phyloP scores from a whole-genome alignment of 805 yeast genomes.

The Candida nonsorbophila region DNA sequence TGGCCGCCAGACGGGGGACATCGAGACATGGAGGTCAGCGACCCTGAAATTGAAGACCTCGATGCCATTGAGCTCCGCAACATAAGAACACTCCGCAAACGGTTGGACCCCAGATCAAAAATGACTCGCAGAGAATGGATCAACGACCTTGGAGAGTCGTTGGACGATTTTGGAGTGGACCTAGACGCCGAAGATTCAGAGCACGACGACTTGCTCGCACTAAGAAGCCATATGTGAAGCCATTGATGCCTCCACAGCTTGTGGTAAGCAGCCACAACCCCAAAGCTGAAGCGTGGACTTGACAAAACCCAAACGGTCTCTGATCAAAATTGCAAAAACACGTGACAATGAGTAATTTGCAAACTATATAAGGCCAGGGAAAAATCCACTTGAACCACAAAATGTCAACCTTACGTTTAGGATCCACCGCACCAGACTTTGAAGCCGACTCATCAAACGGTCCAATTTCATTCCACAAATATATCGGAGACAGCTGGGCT shows the following conservation, averaged over 20 bases:
- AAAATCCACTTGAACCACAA: too few relatives aligned
- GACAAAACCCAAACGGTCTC: too few relatives aligned
- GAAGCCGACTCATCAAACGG: conserved; percentile 60
- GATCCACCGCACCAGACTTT: conserved; percentile 68
- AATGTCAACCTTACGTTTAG: conserved; percentile 20
- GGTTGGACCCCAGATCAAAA: conserved; percentile 32
- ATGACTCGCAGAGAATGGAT: conserved; percentile 52
- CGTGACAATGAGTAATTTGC: too few relatives aligned
- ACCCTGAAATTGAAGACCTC: conserved; percentile 11
- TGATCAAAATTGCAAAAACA: too few relatives aligned
- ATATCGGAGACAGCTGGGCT: conserved; percentile 57
- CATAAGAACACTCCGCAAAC: conserved; percentile 20
- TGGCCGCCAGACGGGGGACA: conserved; percentile 92
- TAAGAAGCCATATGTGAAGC: too few relatives aligned
- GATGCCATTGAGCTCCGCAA: conserved; percentile 9
- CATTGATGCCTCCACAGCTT: too few relatives aligned
- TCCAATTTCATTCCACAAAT: conserved; percentile 57
- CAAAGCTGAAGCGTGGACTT: too few relatives aligned
- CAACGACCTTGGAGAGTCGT: conserved; percentile 77
- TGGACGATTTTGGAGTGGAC: conserved; percentile 88
- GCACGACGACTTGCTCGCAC: conserved; percentile 3
- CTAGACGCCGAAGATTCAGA: conserved; percentile 48
- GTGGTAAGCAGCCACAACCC: too few relatives aligned
- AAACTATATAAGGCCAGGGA: too few relatives aligned
- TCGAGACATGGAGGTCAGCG: conserved; percentile 24